Percentiles rank a stretch among this genome's conserved stretches.
Conservation (phyloP, 2,329 filamentous ascomycete species). For the Exophiala viscosa region DNA sequence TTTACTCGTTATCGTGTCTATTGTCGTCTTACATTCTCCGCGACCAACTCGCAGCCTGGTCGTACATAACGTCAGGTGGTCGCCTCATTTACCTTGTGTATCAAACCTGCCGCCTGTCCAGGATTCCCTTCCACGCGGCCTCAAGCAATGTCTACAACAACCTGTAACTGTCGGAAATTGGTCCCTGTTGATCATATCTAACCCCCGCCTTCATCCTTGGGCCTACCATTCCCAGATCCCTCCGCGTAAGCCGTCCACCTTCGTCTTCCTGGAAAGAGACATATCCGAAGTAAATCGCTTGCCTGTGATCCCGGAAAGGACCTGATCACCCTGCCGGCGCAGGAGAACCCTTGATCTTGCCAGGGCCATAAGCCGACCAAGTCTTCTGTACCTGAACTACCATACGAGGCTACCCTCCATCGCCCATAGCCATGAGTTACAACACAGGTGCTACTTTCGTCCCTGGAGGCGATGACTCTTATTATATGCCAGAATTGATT, state of each 20-base stretch:
- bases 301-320: not conserved
- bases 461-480: slow-evolving; percentile 65
- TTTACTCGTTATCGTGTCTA: too few relatives aligned
- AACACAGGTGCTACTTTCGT: slow-evolving; percentile 59
- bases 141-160: slow-evolving; percentile 19
- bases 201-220: slow-evolving; percentile 10
- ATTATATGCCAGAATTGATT: slow-evolving; percentile 66
- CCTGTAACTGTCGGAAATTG: slow-evolving; percentile 12
- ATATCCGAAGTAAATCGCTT: not conserved
- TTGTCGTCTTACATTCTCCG: slow-evolving; percentile 1
- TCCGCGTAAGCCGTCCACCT: slow-evolving; percentile 12
- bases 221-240: not conserved
- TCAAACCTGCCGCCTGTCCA: not conserved
- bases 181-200: slow-evolving; percentile 10
- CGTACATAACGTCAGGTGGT: not conserved
- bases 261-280: slow-evolving; percentile 2
- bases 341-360: not conserved
- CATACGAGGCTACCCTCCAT: not conserved
- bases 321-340: not conserved
- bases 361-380: not conserved
- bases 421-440: slow-evolving; percentile 23
- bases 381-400: not conserved
- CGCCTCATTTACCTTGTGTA: not conserved
- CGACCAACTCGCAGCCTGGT: not conserved
- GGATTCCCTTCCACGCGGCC: not conserved